Base-by-base conservation (phyloP, 2,329 filamentous ascomycete species). In the Colletotrichum lupini region DNA sequence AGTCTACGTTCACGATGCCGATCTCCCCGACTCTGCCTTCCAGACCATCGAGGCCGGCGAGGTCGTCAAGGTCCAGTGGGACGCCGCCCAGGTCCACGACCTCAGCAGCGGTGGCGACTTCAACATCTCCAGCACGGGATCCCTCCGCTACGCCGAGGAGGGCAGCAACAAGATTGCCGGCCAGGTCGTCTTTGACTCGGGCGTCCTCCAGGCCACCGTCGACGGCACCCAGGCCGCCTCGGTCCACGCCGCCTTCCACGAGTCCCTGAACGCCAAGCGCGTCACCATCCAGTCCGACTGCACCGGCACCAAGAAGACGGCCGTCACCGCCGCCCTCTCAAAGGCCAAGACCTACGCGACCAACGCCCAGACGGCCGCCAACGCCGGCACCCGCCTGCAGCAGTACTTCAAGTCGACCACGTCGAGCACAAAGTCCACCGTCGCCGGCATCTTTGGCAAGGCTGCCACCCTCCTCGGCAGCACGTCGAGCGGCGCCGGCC, bases 371-470 rank as follows among this genome's bases (percentile, higher is more conserved):
- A 60, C 61, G 11, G 42, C 42, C 19, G 42, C 42, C 7, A 49
- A n/a, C 42, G 42, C 19, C 0, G 42, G 42, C 0, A 49, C 42
- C 0, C 42, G 42, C 19, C 2, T 49, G 19, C 42, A 49, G 56
- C 86, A 89, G 74, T 91, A 90, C 83, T 92, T 91, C 86, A 90
- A 89, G 80, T 86, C 85, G 1, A 87, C 85, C 46, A 78, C 56
- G 4, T 58, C 80, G 14, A 75, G 79, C 1, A 82, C 82, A 11
- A 84, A 85, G 59, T 82, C 78, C 55, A 83, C 81, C 1, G 87
- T 91, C 16, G 82, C 86, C 3, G 82, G 83, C 28, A 83, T 90
- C 63, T 82, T 82, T 57, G 83, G 83, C 32, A 69, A 72, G 16
- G 83, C 91, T 14, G 86, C 88, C 7, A 76, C 76, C 2, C 87